These are phyloP conservation scores for Colletotrichum aenigma DNA, from an alignment of 2,329 filamentous ascomycete genomes.

Conservation along the genomic window DNA sequence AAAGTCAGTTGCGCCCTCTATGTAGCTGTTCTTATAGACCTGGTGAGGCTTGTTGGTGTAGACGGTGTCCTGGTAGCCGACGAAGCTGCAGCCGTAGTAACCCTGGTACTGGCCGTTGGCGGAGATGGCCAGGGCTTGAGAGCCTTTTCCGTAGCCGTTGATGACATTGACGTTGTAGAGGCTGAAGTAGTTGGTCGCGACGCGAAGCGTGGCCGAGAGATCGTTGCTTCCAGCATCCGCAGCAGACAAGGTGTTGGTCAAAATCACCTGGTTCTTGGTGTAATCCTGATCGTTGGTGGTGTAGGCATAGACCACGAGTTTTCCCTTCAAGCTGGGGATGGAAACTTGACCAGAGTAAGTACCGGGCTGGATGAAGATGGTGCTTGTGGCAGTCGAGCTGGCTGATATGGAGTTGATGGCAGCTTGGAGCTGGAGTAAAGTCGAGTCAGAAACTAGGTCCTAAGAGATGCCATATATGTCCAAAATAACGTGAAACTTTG, in stretches of 20 bases:
- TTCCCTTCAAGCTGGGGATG: slow-evolving; percentile 50
- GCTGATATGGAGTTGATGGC: slow-evolving; percentile 63
- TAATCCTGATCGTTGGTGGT: slow-evolving; percentile 59
- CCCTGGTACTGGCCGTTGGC: slow-evolving; percentile 49
- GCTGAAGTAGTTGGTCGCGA: slow-evolving; percentile 53
- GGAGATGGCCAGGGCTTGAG: slow-evolving; percentile 53
- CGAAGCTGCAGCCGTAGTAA: slow-evolving; percentile 51
- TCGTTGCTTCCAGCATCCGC: slow-evolving; percentile 58
- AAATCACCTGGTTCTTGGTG: slow-evolving; percentile 60
- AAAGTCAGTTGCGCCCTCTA: slow-evolving; percentile 54
- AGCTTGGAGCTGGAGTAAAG: slow-evolving; percentile 45
- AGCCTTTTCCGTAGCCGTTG: slow-evolving; percentile 50
- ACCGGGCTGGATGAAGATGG: slow-evolving; percentile 71
- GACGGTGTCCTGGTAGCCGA: slow-evolving; percentile 55
- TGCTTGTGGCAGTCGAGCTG: slow-evolving; percentile 51
- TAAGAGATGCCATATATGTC: neutral
- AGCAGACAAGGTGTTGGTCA: slow-evolving; percentile 40
- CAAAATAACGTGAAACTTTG: neutral
- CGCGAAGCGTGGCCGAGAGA: slow-evolving; percentile 50
- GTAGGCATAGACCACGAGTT: slow-evolving; percentile 62
- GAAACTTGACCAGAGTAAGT: slow-evolving; percentile 67
- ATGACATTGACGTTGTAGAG: slow-evolving; percentile 66
- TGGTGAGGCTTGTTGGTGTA: slow-evolving; percentile 52
- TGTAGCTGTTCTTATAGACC: slow-evolving; percentile 47
- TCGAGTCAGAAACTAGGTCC: neutral